These are phyloP conservation scores for Delphinella strobiligena DNA, from an alignment of 2,329 filamentous ascomycete genomes.

Conservation along the genomic window DNA sequence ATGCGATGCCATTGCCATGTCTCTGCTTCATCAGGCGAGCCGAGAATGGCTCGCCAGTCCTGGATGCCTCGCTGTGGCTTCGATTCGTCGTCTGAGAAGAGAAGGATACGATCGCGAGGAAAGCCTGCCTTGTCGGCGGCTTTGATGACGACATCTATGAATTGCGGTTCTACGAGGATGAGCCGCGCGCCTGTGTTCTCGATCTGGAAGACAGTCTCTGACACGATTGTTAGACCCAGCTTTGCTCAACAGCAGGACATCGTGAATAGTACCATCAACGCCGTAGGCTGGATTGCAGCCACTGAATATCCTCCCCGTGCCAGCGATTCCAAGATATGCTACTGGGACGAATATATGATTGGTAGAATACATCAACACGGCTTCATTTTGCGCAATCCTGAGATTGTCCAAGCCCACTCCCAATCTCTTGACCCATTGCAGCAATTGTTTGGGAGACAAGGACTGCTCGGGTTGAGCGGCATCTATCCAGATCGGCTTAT, in stretches of 20 bases:
- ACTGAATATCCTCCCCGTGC: constrained; percentile 41
- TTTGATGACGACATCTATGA: constrained; percentile 32
- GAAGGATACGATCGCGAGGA: constrained; percentile 32
- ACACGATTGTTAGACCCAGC: background rate
- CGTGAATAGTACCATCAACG: constrained; percentile 26
- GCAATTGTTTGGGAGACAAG: constrained; percentile 35
- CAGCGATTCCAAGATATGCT: constrained; percentile 42
- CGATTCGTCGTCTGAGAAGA: constrained; percentile 33
- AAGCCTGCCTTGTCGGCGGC: constrained; percentile 31
- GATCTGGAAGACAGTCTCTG: constrained; percentile 42
- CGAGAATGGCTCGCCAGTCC: constrained; percentile 33
- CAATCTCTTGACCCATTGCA: constrained; percentile 42
- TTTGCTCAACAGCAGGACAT: background rate
- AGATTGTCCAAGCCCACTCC: constrained; percentile 35
- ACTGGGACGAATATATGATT: constrained; percentile 46
- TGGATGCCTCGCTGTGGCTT: constrained; percentile 20
- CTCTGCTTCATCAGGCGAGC: constrained; percentile 15
- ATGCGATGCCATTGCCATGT: constrained; percentile 32
- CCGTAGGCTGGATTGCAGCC: constrained; percentile 45
- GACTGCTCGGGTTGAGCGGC: constrained; percentile 31
- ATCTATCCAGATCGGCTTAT: constrained; percentile 43
- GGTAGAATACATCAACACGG: constrained; percentile 41
- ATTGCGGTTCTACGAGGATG: constrained; percentile 37
- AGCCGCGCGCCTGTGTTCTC: constrained; percentile 38
- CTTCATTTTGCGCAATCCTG: constrained; percentile 36